phyloP scores from a whole-genome alignment of 306 rosid genomes.

The Malus domestica region DNA sequence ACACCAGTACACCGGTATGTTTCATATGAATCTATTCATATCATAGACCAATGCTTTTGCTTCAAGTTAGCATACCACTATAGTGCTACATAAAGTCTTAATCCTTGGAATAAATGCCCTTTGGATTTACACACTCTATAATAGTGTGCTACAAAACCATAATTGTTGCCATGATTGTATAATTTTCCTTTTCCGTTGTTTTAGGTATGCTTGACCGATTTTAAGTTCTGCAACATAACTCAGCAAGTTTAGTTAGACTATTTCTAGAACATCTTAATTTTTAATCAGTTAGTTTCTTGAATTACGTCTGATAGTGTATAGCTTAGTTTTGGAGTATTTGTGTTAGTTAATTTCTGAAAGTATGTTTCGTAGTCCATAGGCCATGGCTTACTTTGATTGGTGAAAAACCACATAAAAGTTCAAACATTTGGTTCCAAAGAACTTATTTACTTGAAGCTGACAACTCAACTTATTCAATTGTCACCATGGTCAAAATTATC shows the following conservation, averaged over 20 bases:
- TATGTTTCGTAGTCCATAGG: background rate
- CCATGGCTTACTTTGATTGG: background rate
- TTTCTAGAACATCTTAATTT: background rate
- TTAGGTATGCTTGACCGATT: background rate
- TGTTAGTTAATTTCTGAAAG: background rate
- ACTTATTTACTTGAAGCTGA: background rate
- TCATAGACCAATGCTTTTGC: constrained; percentile 2
- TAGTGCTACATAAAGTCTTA: background rate
- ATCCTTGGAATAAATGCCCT: background rate
- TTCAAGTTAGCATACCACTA: too few species aligned
- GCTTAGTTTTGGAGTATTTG: background rate
- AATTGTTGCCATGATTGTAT: background rate
- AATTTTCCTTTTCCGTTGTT: background rate
- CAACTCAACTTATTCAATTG: background rate
- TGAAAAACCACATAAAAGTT: background rate
- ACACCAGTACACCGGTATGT: constrained; percentile 67
- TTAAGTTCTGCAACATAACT: background rate
- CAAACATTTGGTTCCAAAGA: background rate
- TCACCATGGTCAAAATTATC: background rate
- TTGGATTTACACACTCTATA: background rate
- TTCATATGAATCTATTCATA: constrained; percentile 9
- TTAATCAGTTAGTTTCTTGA: background rate
- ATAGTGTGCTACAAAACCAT: background rate
- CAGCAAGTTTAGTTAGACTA: background rate
- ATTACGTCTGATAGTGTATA: background rate